Base-by-base conservation (phyloP, 805 yeast species). In the Blastobotrys peoriensis region DNA sequence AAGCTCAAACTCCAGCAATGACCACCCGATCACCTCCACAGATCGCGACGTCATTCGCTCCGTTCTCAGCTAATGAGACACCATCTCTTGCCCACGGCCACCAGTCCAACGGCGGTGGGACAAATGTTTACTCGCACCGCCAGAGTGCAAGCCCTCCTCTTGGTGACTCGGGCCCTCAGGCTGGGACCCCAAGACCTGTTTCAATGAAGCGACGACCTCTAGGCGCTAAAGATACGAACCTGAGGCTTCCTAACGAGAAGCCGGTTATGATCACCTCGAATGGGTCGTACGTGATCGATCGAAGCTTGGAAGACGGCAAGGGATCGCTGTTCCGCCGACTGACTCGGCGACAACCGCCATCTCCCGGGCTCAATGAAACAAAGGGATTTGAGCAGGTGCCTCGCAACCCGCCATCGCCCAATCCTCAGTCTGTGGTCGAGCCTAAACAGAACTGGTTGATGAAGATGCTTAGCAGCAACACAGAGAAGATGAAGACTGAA, bases 401-500 rank as follows among this genome's bases (percentile, higher is more conserved):
- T 13, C 37, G 19, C 4, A 19, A 34, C 54, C 54, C n/a, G 8
- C 43, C 36, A 4, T 15, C 13, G 25, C 21, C 30, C 9, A 38
- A 4, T 27, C 40, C 15, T n/a, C 28, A 19, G 33, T 37, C 8
- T 6, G 15, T 10, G 21, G 27, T 20, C 23, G 65, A 59, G 44
- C 57, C 60, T 17, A 52, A 53, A 36, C 67, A 64, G 53, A 63
- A 61, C 47, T 64, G 68, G 68, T 59, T 64, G 50, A 56, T 64
- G 61, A 62, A 61, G 52, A 49, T 64, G 51, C 41, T 52, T n/a
- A 41, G 37, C 33, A 34, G 21, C 37, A 45, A 23, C 17, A 41
- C 5, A 20, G 43, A 10, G 38, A 30, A 16, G 36, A 27, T 41
- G 19, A 35, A 13, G 13, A 25, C 30, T 25, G 30, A 25, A 25